Evolutionary conservation across 441 rosid species (phyloP), one percentile per base, ranked within the genome.

Genomic region (Adansonia grandidieri): DNA sequence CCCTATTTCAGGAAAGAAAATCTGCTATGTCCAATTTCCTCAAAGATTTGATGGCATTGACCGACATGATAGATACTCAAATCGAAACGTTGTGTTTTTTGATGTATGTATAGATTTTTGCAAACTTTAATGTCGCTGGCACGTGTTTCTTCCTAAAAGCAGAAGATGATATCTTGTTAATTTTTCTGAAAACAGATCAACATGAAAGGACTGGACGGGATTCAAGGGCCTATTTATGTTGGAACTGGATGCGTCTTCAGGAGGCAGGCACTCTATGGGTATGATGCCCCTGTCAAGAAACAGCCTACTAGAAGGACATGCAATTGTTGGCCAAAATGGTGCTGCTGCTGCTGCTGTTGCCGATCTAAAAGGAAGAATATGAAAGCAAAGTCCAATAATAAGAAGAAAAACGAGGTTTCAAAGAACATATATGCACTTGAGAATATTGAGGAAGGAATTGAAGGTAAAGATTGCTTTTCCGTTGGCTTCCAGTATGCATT

Each of bases 191-290:
- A 82, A 77, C 91, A 96, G 99, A 92, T 96, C 82, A 96, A 96
- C 80, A 96, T 96, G 99, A 94, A 92, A 83, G 99, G 98, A 69
- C 82, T 96, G 81, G 99, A 96, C 81, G 99, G 99, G 42, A 82
- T 96, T 62, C 98, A 94, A 86, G 99, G 99, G 19, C 99, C 99
- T 4, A 93, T 94, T 74, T 96, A 96, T 79, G 99, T 96, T 0
- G 99, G 98, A 68, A 96, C 99, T 62, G 99, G 99, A 10, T 96
- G 98, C 40, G 95, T 92, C 77, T 96, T 96, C 88, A 89, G 98
- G 83, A 91, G 99, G 85, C 94, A 89, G 79, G 98, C 99, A 4
- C 93, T 94, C 48, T 93, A 94, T 47, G 99, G 98, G 9, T 93
- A 87, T 42, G 99, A 96, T 89, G 98, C 98, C 57, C 99, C 99